Base-by-base conservation (phyloP, 495 filamentous ascomycete genomes). In the Penicillium robsamsonii region DNA sequence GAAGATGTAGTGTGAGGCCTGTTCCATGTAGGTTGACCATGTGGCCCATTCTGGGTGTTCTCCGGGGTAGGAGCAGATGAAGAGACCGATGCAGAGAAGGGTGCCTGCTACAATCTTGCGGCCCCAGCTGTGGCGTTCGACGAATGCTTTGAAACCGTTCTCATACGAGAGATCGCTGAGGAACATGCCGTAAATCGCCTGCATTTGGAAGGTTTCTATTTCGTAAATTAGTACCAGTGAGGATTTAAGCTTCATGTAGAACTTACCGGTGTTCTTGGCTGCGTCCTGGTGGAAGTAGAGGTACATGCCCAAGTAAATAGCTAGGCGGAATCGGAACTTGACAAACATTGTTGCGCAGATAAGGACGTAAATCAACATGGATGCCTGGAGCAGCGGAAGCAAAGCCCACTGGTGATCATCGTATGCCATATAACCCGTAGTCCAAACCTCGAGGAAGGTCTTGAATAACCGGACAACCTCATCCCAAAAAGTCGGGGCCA, bases 361-460 rank as follows among this genome's bases (percentile, higher is more conserved):
- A 45, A 83, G 72, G 13, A 80, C 68, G 51, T 85, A 89, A 4
- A 87, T 76, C 58, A 83, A 59, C 80, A 87, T 84, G 17, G 81
- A 83, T 4, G 82, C 81, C 63, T 79, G 75, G 13, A 89, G 68
- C 46, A 89, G 63, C 1, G 82, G 85, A 22, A 84, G 67, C 31
- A 89, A 65, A 11, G 86, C 84, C 86, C 86, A 89, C 62, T 87
- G 84, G 47, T 87, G 83, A 17, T 79, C 80, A 65, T 87, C 86
- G 58, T 86, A 89, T 8, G 72, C 69, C 68, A 84, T 85, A 59
- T 72, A 77, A 2, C 77, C 77, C 11, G 69, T 77, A 13, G 81
- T 81, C 85, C 85, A 88, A 0, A 78, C 81, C 9, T 70, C 75
- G 11, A 83, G 66, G 51, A 84, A 75, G 54, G 78, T 81, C 50